These are phyloP conservation scores for Naganishia antarctica DNA, from an alignment of 768 basidiomycete genomes.

Conservation along the genomic window DNA sequence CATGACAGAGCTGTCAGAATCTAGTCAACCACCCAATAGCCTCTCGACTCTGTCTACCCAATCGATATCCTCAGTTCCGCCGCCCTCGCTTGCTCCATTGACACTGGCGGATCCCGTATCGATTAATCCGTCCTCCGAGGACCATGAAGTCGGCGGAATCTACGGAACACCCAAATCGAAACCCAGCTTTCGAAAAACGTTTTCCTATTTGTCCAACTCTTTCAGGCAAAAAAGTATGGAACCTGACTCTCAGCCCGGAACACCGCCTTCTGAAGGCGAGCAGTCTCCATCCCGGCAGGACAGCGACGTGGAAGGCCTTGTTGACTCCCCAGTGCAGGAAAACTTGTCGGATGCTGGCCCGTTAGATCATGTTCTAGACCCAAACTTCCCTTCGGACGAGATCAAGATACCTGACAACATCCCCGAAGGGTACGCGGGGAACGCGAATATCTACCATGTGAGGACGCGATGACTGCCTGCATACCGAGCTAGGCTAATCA, in stretches of 20 bases:
- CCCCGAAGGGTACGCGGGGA: slow-evolving; percentile 12
- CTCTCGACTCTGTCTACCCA: neutral
- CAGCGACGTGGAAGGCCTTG: neutral
- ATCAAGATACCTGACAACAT: slow-evolving; percentile 24
- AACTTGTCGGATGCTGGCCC: slow-evolving; percentile 4
- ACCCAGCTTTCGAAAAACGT: slow-evolving; percentile 12
- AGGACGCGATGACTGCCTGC: neutral
- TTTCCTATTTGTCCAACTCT: slow-evolving; percentile 6
- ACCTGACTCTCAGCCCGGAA: neutral
- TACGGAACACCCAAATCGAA: neutral
- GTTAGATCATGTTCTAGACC: slow-evolving; percentile 14
- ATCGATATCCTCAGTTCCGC: neutral
- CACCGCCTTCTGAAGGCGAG: neutral
- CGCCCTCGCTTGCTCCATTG: slow-evolving; percentile 6
- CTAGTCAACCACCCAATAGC: neutral
- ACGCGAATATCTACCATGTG: neutral
- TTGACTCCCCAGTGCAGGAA: slow-evolving; percentile 9
- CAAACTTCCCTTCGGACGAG: slow-evolving; percentile 18
- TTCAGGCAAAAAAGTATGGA: neutral
- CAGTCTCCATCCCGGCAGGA: slow-evolving; percentile 2
- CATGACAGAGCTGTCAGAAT: neutral
- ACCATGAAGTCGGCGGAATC: no score
- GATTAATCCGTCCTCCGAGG: neutral
- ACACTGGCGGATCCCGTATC: slow-evolving; percentile 7
- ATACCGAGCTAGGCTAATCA: neutral